Evolutionary conservation across 2,329 filamentous ascomycete species (phyloP).

Genomic region (Cladosporium sp.): DNA sequence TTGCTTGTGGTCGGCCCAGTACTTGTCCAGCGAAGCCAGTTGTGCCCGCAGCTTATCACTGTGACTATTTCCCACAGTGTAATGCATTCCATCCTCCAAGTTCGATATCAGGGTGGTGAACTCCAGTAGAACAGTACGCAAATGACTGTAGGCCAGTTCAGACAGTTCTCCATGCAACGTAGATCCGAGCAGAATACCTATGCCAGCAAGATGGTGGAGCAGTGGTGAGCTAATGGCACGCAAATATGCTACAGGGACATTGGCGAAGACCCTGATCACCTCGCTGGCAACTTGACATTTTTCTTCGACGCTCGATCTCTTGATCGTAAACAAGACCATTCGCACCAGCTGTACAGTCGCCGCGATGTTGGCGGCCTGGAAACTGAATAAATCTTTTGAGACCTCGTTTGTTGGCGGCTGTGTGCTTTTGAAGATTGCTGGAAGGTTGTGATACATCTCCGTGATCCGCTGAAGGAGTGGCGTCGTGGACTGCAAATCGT

Average conservation of each 20-base stretch:
- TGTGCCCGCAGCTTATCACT: conserved; percentile 35
- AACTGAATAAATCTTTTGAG: conserved; percentile 24
- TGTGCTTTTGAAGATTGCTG: conserved; percentile 3
- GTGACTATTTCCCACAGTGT: conserved; percentile 28
- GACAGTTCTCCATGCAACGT: conserved; percentile 40
- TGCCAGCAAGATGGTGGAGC: conserved; percentile 44
- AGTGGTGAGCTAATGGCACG: conserved; percentile 45
- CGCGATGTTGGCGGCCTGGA: conserved; percentile 45
- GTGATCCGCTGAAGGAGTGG: background rate
- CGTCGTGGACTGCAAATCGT: background rate
- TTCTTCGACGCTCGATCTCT: conserved; percentile 38
- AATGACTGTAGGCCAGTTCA: conserved; percentile 36
- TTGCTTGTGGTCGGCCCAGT: conserved; percentile 24
- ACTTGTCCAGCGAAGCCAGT: conserved; percentile 38
- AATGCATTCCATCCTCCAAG: conserved; percentile 38
- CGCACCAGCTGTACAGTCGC: conserved; percentile 42
- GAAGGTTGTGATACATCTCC: conserved; percentile 2
- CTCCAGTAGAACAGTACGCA: conserved; percentile 38
- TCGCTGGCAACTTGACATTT: conserved; percentile 43
- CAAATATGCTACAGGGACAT: conserved; percentile 41
- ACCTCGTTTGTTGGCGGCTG: background rate
- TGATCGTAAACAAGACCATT: conserved; percentile 41
- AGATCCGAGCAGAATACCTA: conserved; percentile 43
- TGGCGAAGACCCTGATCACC: conserved; percentile 39
- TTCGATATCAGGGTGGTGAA: conserved; percentile 41